Base-by-base conservation (phyloP, 495 filamentous ascomycete genomes). In the Tuber melanosporum region DNA sequence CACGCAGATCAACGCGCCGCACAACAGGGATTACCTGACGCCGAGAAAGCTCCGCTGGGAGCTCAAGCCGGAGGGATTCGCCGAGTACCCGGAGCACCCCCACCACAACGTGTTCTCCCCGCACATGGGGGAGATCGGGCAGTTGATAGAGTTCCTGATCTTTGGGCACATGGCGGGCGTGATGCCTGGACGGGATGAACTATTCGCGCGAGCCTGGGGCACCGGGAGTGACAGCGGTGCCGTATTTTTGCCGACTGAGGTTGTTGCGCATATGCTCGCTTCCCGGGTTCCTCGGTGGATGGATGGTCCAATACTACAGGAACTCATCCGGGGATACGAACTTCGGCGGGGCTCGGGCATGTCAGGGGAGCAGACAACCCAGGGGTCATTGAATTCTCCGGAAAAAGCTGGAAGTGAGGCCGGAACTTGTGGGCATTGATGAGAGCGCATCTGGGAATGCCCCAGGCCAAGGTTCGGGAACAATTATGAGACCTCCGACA, bases 101-200 rank as follows among this genome's bases (percentile, higher is more conserved):
- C 57, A 42, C 1, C 32, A 47, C n/a, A 4, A 26, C 20, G 14
- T 47, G 32, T 17, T n/a, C 22, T 3, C n/a, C 70, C 39, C 41
- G 22, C 1, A 32, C 41, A 5, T 10, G 32, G 78, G 78, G 19
- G 78, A 80, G 43, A 76, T 80, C 44, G 78, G 77, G 1, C 72
- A 80, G 17, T 8, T 80, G 17, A 73, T 80, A 19, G 78, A 80
- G 41, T 80, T 77, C 73, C 73, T 80, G 9, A 42, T 80, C 41
- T 80, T 80, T n/a, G 78, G 78, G 1, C 44, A 76, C 49, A 26
- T 80, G 26, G 17, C 47, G 57, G 57, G 57, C 1, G 57, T 66
- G 15, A 36, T 66, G 0, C 57, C 57, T 5, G 57, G 57, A 4
- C 12, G 32, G 14, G 57, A 66, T 36, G 15, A 66, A 14, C 26